Conservation (phyloP, 2,329 filamentous ascomycete genomes). For the Pestalotiopsis sp. region DNA sequence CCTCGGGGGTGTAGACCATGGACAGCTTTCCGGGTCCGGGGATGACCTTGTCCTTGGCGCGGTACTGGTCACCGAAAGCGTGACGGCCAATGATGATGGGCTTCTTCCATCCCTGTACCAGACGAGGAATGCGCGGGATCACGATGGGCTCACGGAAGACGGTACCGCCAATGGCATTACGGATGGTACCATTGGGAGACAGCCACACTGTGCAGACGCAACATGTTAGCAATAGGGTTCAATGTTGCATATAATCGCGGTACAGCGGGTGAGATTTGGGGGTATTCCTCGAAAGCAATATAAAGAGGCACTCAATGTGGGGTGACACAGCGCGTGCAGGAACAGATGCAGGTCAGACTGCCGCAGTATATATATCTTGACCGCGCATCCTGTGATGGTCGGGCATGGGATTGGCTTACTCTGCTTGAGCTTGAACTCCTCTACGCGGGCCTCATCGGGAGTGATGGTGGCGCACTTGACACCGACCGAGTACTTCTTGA, state of each 20-base stretch:
- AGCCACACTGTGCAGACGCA: conserved; percentile 76
- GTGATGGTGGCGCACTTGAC: conserved; percentile 99
- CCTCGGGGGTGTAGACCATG: conserved; percentile 91
- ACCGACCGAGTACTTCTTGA: conserved; percentile 98
- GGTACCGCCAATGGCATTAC: conserved; percentile 80
- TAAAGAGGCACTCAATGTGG: neutral
- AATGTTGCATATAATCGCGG: neutral
- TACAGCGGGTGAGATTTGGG: neutral
- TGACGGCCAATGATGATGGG: conserved; percentile 99
- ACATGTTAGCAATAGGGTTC: conserved; percentile 11
- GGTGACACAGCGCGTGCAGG: conserved; percentile 5
- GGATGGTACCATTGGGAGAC: conserved; percentile 90
- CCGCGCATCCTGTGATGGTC: neutral
- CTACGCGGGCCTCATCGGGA: conserved; percentile 91
- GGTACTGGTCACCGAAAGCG: conserved; percentile 98
- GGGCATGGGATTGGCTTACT: conserved; percentile 57
- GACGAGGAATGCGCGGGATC: conserved; percentile 87
- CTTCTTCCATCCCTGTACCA: conserved; percentile 97
- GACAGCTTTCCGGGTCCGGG: conserved; percentile 83
- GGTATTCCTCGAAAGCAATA: neutral
- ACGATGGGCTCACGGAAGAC: conserved; percentile 99
- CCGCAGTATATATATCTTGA: conserved; percentile 3
- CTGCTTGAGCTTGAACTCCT: conserved; percentile 99
- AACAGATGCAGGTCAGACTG: conserved; percentile 24
- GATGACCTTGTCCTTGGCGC: conserved; percentile 88